Base-by-base conservation (phyloP, 306 rosid genomes). In the Inga oerstediana region DNA sequence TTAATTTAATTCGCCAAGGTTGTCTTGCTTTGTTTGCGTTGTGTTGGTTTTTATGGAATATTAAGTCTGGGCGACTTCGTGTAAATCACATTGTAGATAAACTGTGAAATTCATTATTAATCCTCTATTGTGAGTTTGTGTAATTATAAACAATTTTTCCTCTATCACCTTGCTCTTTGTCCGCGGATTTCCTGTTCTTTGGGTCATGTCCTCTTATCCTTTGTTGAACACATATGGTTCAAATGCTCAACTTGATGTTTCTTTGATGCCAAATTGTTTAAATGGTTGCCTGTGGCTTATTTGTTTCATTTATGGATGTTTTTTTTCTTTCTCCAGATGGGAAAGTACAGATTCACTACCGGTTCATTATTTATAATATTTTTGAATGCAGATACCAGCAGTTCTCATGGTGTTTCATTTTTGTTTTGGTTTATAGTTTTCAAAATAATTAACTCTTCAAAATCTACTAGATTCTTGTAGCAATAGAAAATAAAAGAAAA, bases 11-110 rank as follows among this genome's bases (percentile, higher is more conserved):
- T 7, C 27, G 12, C 62, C 27, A 19, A 56, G 4, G 8, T 20
- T 56, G 11, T 56, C 19, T 54, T 52, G 59, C 4, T 80, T 43
- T 73, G 49, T 32, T 56, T 15, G 48, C 37, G n/a, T 37, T 20
- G 16, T 20, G 52, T 48, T 78, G 58, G 35, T 46, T 52, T n/a
- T 69, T 34, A 44, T 58, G 37, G 64, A 37, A 39, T 13, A 17
- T 70, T 39, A 19, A 49, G 59, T 81, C 52, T 77, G 34, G 70
- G 59, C 64, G 80, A 62, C 34, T 19, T 84, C 3, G 20, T 70
- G 30, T 82, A 30, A 69, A 75, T 56, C 71, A 32, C 62, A 14
- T 35, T 65, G 58, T 35, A 20, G 27, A 35, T 19, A 76, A 12
- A 5, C 24, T 62, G 44, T 65, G 59, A 48, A 66, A 81, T 81